phyloP scores from a whole-genome alignment of 2,329 filamentous ascomycete genomes.

The Mycosphaerelloides madeirae region DNA sequence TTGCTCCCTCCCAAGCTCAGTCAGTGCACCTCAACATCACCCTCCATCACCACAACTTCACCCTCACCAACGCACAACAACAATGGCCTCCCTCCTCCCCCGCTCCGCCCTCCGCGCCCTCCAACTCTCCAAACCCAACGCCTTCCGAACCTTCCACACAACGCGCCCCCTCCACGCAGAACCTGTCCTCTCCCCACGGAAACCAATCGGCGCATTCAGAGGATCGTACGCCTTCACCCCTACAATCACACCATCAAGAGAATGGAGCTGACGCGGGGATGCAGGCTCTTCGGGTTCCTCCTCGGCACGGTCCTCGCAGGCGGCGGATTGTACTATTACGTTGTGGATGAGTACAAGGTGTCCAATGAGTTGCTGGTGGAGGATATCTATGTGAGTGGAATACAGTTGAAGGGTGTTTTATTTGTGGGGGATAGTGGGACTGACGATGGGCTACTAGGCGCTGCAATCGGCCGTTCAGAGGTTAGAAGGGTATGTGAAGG shows the following conservation, averaged over 20 bases:
- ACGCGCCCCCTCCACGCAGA: constrained; percentile 21
- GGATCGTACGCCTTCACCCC: constrained; percentile 72
- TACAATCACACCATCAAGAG: no score
- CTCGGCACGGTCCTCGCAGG: constrained; percentile 76
- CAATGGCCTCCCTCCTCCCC: constrained; percentile 45
- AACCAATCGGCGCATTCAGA: constrained; percentile 65
- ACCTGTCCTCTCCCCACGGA: constrained; percentile 49
- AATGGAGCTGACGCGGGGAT: not conserved
- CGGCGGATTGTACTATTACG: constrained; percentile 81
- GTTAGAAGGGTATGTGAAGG: constrained; percentile 76
- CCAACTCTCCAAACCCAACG: constrained; percentile 14
- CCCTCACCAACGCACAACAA: not conserved
- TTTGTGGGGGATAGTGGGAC: not conserved
- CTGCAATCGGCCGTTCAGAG: constrained; percentile 83
- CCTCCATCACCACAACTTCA: no score
- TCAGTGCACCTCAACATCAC: no score
- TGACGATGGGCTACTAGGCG: constrained; percentile 50
- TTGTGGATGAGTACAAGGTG: constrained; percentile 87
- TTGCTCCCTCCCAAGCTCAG: no score
- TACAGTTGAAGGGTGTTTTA: not conserved
- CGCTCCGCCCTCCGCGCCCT: constrained; percentile 36
- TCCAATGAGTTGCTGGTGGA: constrained; percentile 90
- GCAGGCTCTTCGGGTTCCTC: constrained; percentile 85
- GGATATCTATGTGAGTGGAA: constrained; percentile 90
- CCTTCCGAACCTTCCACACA: constrained; percentile 36